phyloP scores from a whole-genome alignment of 306 rosid species.

The Morella rubra region DNA sequence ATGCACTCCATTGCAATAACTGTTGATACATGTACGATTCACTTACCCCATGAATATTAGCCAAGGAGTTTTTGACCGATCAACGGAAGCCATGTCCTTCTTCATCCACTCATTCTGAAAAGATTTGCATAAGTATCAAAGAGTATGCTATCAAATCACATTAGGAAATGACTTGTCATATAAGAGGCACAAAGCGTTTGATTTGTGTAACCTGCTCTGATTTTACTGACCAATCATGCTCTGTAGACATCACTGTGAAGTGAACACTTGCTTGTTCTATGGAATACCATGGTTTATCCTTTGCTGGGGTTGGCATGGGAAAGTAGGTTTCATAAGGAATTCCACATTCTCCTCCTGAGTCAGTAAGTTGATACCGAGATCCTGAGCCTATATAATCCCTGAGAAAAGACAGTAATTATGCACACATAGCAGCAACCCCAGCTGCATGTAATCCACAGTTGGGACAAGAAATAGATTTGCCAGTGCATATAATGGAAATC shows the following conservation, averaged over 20 bases:
- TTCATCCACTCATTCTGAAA: conserved; percentile 75
- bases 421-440: no score
- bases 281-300: no score
- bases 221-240: conserved; percentile 56
- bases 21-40: no score
- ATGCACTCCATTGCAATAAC: no score
- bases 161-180: neutral
- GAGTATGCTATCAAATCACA: neutral
- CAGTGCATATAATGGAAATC: no score
- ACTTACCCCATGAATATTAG: conserved; percentile 68
- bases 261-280: no score
- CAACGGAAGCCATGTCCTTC: conserved; percentile 75
- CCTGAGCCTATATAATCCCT: conserved; percentile 70
- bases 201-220: conserved; percentile 67
- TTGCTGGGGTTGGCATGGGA: conserved; percentile 70
- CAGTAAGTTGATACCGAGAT: conserved; percentile 53
- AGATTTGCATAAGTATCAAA: neutral
- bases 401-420: neutral
- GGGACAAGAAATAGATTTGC: no score
- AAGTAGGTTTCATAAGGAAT: conserved; percentile 88
- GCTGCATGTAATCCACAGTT: no score
- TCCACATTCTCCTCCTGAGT: conserved; percentile 94
- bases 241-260: conserved; percentile 82
- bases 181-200: neutral
- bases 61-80: conserved; percentile 87